A percentile compares a stretch with the other conserved stretches of the same genome.
These are phyloP conservation scores for Neurospora sp. DNA, from an alignment of 495 filamentous ascomycete genomes.

Conservation along the genomic window DNA sequence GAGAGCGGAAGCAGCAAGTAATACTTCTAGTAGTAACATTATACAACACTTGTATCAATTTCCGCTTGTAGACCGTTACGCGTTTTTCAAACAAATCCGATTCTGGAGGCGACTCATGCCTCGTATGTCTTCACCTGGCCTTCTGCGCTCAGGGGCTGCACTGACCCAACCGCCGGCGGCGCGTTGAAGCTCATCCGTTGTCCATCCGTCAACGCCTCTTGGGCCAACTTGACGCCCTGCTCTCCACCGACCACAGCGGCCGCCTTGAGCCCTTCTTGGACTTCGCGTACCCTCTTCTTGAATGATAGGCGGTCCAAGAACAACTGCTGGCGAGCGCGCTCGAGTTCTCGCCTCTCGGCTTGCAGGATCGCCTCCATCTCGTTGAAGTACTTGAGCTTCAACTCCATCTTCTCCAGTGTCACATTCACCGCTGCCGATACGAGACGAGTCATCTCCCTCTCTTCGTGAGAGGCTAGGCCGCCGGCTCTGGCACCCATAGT, in stretches of 20 bases:
- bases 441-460: conserved; percentile 88
- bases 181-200: conserved; percentile 56
- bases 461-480: conserved; percentile 86
- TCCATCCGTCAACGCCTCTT: conserved; percentile 33
- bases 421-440: conserved; percentile 80
- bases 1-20: neutral
- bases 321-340: conserved; percentile 80
- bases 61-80: neutral
- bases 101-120: conserved; percentile 19
- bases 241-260: conserved; percentile 50
- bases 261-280: conserved; percentile 64
- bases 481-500: conserved; percentile 75
- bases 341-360: conserved; percentile 84
- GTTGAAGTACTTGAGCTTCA: conserved; percentile 85
- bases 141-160: conserved; percentile 58
- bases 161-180: conserved; percentile 32
- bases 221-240: conserved; percentile 47
- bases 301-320: conserved; percentile 87
- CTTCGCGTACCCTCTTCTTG: conserved; percentile 73
- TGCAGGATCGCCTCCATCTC: conserved; percentile 90
- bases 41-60: neutral
- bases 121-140: conserved; percentile 45
- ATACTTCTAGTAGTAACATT: neutral
- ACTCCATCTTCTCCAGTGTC: conserved; percentile 70
- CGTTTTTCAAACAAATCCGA: neutral